Evolutionary conservation across 352 stramenopile genomes (phyloP).

Genomic region (Pythium periplocum): DNA sequence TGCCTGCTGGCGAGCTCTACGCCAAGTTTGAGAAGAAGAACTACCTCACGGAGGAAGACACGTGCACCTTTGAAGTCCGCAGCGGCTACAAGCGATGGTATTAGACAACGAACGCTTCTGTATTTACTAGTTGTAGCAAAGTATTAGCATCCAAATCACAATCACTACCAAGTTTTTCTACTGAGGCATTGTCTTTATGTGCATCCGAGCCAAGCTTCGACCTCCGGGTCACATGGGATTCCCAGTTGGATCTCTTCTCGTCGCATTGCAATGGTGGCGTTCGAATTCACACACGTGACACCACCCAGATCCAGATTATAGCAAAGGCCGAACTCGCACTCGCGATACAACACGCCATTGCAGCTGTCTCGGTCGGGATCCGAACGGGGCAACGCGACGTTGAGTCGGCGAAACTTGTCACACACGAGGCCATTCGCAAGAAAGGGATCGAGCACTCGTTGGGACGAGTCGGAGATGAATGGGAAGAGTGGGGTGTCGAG

Average conservation of each 20-base stretch:
- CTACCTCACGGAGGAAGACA: conserved; percentile 33
- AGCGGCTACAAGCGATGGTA: conserved; percentile 55
- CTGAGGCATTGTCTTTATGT: too few species aligned
- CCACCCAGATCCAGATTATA: conserved; percentile 1
- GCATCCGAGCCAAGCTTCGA: conserved; percentile 29
- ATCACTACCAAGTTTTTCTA: conserved; percentile 4
- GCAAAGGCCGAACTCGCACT: conserved; percentile 6
- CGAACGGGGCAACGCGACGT: not conserved
- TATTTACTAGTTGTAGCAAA: not conserved
- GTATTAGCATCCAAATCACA: conserved; percentile 2
- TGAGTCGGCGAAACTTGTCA: not conserved
- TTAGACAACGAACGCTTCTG: conserved; percentile 4
- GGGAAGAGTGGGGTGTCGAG: not conserved
- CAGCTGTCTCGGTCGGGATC: not conserved
- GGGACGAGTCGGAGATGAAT: not conserved
- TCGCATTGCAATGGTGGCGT: not conserved
- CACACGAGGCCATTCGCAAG: not conserved
- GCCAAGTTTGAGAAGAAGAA: conserved; percentile 51
- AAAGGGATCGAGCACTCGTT: not conserved
- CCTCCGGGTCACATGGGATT: conserved; percentile 9
- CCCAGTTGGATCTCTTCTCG: conserved; percentile 4
- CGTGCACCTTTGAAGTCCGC: conserved; percentile 44
- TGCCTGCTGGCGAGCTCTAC: conserved; percentile 46
- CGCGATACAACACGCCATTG: not conserved
- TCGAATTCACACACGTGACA: not conserved